Evolutionary conservation across 345 rosid genomes (phyloP).

Genomic region (Chamaenerion angustifolium): DNA sequence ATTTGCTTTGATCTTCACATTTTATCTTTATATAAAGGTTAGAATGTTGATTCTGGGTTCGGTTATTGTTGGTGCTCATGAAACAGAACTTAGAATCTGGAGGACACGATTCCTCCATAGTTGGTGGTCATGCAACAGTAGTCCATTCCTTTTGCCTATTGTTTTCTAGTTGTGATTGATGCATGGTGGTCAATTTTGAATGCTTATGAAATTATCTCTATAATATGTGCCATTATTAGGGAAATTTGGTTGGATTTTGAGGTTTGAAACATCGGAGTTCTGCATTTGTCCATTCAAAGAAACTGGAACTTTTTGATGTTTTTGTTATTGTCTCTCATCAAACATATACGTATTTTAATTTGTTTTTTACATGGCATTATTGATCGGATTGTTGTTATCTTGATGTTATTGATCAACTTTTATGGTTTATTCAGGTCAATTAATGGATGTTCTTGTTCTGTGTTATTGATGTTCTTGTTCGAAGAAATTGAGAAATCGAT

Average conservation of each 20-base stretch:
- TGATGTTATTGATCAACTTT: too few species aligned
- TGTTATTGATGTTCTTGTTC: too few species aligned
- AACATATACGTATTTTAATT: neutral
- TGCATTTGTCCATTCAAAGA: neutral
- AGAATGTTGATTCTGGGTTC: too few species aligned
- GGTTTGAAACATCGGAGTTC: too few species aligned
- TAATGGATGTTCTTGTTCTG: too few species aligned
- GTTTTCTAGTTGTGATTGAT: neutral
- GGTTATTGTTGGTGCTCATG: too few species aligned
- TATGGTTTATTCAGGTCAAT: too few species aligned
- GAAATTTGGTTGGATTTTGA: neutral
- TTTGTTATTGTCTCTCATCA: neutral
- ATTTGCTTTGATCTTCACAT: constrained; percentile 84
- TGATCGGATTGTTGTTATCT: too few species aligned
- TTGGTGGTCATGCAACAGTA: constrained; percentile 39
- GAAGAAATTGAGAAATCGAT: too few species aligned
- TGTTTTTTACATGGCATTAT: constrained; percentile 3
- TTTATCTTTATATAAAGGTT: constrained; percentile 86
- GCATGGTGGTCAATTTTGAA: too few species aligned
- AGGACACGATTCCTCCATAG: constrained; percentile 50
- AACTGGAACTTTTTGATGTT: neutral
- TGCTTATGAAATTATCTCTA: too few species aligned
- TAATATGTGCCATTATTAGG: neutral
- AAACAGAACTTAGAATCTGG: too few species aligned
- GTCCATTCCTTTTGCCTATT: constrained; percentile 38